Conservation (phyloP, 345 rosid species). For the Isatis tinctoria region DNA sequence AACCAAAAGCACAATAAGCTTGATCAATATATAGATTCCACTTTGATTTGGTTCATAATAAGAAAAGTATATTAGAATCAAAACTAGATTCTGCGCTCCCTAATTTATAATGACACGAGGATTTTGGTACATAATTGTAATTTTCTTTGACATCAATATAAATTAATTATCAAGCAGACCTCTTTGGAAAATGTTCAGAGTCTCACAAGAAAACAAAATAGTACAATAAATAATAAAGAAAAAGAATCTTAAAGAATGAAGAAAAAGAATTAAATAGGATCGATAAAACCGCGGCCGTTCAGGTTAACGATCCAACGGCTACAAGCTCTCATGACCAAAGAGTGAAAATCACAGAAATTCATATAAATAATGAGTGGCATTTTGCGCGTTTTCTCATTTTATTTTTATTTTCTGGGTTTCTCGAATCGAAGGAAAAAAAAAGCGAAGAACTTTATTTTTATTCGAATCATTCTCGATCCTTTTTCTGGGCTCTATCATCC, state of each 20-base stretch:
- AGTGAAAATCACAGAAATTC: neutral
- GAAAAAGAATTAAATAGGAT: neutral
- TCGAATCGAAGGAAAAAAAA: conserved; percentile 5
- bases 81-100: conserved; percentile 7
- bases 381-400: conserved; percentile 31
- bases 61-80: neutral
- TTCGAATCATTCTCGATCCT: conserved; percentile 37
- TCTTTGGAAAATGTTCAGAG: conserved; percentile 20
- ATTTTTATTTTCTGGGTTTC: conserved; percentile 24
- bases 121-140: neutral
- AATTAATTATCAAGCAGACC: neutral
- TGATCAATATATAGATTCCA: neutral
- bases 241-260: neutral
- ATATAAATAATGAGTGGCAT: conserved; percentile 27
- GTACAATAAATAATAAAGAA: neutral
- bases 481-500: conserved; percentile 21
- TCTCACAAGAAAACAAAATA: conserved; percentile 3
- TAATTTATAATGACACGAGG: neutral
- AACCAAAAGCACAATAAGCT: neutral
- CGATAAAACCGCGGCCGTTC: conserved; percentile 9
- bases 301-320: conserved; percentile 32
- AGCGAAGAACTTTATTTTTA: conserved; percentile 19
- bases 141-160: neutral
- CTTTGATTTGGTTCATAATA: neutral
- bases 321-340: neutral